Evolutionary conservation across 208 protist species (phyloP), one percentile per base, ranked within the genome.

Genomic region (Acanthamoeba healyi): DNA sequence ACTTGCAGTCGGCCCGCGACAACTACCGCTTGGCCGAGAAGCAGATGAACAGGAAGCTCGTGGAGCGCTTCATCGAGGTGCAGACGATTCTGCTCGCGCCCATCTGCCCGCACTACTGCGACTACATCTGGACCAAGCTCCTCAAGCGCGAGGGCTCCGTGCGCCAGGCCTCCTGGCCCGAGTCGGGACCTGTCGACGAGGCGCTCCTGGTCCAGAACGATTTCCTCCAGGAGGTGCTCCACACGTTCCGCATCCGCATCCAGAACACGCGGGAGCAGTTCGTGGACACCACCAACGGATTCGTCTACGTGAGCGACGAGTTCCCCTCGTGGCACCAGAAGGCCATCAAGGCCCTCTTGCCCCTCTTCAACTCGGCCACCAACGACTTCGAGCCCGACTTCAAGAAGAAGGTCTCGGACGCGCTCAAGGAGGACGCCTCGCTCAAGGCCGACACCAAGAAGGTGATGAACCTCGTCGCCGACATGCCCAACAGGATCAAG

Each of bases 51-150:
- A 77, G 89, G 2, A 95, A 97, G 32, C 88, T 99, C 26, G 94
- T 99, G 15, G 79, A 94, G 19, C 96, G 96, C 58, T 99, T 98
- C 95, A 98, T 99, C 92, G 98, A 99, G 94, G 94, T 98, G 46
- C 97, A 99, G 84, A 97, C 98, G 26, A 95, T 99, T 22, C 95
- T 99, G 42, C 67, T 99, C 32, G 95, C 98, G 74, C 99, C 99
- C n/a, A 98, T 99, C 72, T 98, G 97, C 36, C 99, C 99, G 56
- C 99, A 99, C 97, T 98, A 98, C 49, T 94, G 97, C 65, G 99
- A 99, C 95, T 95, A 99, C 87, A 95, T 99, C 67, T 99, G 99
- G 99, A 94, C 94, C 51, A 95, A 97, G 34, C 70, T 99, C 22
- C 95, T 99, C 95, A 98, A 32, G 94, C 40, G 61, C 38, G 26